These are phyloP conservation scores for Lablab purpureus DNA, from an alignment of 306 rosid species.

Conservation along the genomic window DNA sequence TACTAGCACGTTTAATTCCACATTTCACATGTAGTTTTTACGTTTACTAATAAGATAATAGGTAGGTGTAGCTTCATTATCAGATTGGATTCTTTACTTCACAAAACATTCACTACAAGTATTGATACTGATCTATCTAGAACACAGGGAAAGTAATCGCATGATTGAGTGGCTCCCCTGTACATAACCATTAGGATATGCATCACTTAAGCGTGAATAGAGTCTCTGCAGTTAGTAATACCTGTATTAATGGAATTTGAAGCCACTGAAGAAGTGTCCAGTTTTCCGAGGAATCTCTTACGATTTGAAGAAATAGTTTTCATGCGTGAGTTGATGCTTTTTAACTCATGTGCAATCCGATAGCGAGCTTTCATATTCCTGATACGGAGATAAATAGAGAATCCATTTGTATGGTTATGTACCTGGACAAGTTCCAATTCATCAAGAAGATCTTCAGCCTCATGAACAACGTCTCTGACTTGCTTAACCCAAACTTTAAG, in stretches of 20 bases:
- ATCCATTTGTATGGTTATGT: conserved; percentile 27
- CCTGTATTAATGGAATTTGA: conserved; percentile 50
- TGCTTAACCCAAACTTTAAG: conserved; percentile 60
- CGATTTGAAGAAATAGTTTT: conserved; percentile 23
- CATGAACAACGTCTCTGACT: conserved; percentile 56
- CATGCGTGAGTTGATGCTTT: conserved; percentile 47
- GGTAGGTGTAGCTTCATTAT: neutral
- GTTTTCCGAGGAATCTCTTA: conserved; percentile 39
- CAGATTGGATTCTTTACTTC: neutral
- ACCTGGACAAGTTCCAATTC: conserved; percentile 45
- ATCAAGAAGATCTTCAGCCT: conserved; percentile 57
- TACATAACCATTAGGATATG: conserved; percentile 24
- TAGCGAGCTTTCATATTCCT: conserved; percentile 52
- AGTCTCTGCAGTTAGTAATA: conserved; percentile 31
- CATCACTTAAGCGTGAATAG: neutral
- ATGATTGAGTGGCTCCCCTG: neutral
- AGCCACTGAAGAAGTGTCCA: conserved; percentile 45
- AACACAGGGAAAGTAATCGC: conserved; percentile 13
- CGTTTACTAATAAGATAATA: neutral
- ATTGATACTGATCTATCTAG: neutral
- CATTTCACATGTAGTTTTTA: neutral
- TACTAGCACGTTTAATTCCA: neutral
- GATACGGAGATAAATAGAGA: conserved; percentile 35
- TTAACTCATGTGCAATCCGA: conserved; percentile 48
- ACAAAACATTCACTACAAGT: neutral